Evolutionary conservation across 176 grass and related monocot genomes (phyloP), one percentile per base, ranked within the genome.

Genomic region (Zea luxurians): DNA sequence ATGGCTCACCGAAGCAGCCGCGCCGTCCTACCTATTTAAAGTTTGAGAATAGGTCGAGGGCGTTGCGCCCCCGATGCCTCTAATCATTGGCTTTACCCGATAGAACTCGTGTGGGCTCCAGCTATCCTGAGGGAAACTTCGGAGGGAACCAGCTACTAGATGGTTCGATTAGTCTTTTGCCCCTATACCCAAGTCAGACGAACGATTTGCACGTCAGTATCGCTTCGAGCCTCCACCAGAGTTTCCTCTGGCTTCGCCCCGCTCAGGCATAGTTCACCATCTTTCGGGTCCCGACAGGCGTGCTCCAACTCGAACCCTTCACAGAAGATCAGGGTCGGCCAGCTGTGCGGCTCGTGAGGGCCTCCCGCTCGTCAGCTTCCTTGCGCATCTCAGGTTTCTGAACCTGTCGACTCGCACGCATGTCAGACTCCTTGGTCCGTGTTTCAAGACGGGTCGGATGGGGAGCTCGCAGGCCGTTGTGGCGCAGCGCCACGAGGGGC

Each of bases 141-240:
- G 47, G 71, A 77, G 62, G 73, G 81, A 77, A 84, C 73, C 49
- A 84, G 38, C 80, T 83, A 83, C 80, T 83, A 83, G 80, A 85
- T 80, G 76, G 78, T 82, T 86, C 72, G 72, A 92, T 89, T 93
- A 89, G 90, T 89, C 87, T 89, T 93, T 93, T 72, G 72, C 87
- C 87, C 83, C 84, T 93, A 87, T 93, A 89, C 90, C 87, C 87
- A 85, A 87, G 87, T 89, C 87, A 78, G 86, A 87, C 61, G 76
- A 92, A 87, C 77, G 86, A 93, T 93, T 93, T 93, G 84, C 90
- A 93, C 90, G 83, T 89, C 84, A 89, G 87, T 84, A 93, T 93
- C 77, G 84, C 90, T 89, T 83, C 84, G 87, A 79, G 90, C 90
- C 87, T 93, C 91, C 81, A 90, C 91, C 87, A 93, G 84, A 87